Evolutionary conservation across 2,329 filamentous ascomycete species (phyloP).

Genomic region (Diaporthe sp.): DNA sequence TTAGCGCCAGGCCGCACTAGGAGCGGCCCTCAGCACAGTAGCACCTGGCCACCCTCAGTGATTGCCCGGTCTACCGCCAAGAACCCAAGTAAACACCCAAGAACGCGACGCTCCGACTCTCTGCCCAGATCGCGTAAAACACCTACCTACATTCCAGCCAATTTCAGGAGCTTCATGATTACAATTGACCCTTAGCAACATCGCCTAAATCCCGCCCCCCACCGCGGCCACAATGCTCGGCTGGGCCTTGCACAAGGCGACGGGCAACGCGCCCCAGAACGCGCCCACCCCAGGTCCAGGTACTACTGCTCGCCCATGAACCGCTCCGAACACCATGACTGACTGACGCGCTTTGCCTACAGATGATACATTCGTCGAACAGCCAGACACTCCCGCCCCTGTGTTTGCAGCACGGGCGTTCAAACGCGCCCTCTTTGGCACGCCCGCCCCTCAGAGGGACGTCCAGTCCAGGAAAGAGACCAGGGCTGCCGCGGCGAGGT

Average conservation of each 20-base stretch:
- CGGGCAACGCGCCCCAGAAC: constrained; percentile 42
- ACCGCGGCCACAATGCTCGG: constrained; percentile 59
- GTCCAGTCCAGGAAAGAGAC: constrained; percentile 36
- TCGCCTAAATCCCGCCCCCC: neutral
- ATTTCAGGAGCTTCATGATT: constrained; percentile 29
- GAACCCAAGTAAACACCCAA: constrained; percentile 32
- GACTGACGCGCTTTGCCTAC: constrained; percentile 2
- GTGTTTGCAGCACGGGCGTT: constrained; percentile 74
- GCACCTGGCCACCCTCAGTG: constrained; percentile 1
- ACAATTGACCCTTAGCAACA: constrained; percentile 19
- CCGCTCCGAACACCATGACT: neutral
- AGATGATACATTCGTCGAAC: constrained; percentile 62
- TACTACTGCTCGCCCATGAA: neutral
- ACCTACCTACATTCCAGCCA: constrained; percentile 41
- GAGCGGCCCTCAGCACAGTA: neutral
- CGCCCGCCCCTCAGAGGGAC: constrained; percentile 52
- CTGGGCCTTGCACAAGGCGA: constrained; percentile 64
- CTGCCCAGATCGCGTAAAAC: neutral
- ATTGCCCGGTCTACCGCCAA: constrained; percentile 12
- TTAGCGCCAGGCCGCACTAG: constrained; percentile 1
- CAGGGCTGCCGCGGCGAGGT: constrained; percentile 41
- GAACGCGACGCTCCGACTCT: constrained; percentile 1
- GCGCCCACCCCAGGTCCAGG: constrained; percentile 43
- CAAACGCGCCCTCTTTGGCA: constrained; percentile 72
- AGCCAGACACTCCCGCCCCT: constrained; percentile 73